Percentiles rank a stretch among this genome's conserved stretches.
Evolutionary conservation across 2,329 filamentous ascomycete genomes (phyloP).

Genomic region (Cordyceps pruinosa): DNA sequence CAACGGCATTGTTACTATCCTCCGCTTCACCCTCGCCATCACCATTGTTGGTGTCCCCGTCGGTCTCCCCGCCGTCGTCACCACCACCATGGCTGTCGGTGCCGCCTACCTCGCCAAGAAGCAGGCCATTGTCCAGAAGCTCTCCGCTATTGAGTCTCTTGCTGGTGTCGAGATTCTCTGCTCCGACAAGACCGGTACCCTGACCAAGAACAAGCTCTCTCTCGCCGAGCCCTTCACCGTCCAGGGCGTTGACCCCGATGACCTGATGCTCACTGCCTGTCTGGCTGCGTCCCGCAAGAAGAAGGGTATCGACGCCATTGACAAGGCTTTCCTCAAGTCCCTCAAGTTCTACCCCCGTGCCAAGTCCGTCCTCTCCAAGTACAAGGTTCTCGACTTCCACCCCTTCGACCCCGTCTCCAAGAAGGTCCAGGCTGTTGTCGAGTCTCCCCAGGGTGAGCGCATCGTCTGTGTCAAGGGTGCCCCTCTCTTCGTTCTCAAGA

Average conservation of each 20-base stretch:
- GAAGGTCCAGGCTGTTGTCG: constrained; percentile 79
- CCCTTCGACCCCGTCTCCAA: constrained; percentile 92
- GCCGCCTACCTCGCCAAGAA: constrained; percentile 87
- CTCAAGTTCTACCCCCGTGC: constrained; percentile 76
- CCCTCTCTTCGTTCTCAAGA: constrained; percentile 79
- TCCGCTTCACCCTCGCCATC: constrained; percentile 80
- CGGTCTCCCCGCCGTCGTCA: constrained; percentile 87
- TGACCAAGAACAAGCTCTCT: constrained; percentile 92
- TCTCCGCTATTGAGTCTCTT: constrained; percentile 84
- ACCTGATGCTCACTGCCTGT: constrained; percentile 88
- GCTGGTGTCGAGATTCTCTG: constrained; percentile 91
- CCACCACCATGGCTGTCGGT: constrained; percentile 91
- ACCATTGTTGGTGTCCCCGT: constrained; percentile 90
- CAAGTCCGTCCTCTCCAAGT: constrained; percentile 73
- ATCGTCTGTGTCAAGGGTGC: constrained; percentile 90
- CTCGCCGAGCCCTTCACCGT: constrained; percentile 80
- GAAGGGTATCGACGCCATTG: constrained; percentile 91
- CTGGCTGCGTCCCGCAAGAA: constrained; percentile 87
- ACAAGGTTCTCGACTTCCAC: constrained; percentile 76
- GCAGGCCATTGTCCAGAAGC: constrained; percentile 88
- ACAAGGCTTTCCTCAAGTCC: constrained; percentile 88
- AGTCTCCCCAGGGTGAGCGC: constrained; percentile 74
- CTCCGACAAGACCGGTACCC: constrained; percentile 88
- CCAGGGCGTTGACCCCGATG: constrained; percentile 72
- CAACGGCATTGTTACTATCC: constrained; percentile 69